Conservation (phyloP, 257 asterid species). For the Asclepias syriaca region DNA sequence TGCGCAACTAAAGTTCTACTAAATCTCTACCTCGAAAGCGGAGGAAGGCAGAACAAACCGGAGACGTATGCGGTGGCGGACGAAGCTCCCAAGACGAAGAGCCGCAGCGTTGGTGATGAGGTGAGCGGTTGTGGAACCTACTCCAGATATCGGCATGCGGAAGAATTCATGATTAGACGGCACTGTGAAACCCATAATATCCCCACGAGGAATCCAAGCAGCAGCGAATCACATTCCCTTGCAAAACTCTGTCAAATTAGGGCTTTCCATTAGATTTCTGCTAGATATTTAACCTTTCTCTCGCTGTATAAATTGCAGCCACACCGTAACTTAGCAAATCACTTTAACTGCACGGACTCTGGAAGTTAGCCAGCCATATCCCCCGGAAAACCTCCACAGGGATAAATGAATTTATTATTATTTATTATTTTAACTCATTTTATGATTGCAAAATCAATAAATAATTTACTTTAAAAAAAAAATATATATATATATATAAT, state of each 20-base stretch:
- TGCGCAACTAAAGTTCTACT: neutral
- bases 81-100: slow-evolving; percentile 51
- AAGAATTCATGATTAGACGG: slow-evolving; percentile 34
- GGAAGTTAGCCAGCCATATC: neutral
- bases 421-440: too few species aligned
- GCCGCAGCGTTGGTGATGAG: slow-evolving; percentile 43
- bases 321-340: neutral
- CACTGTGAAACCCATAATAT: slow-evolving; percentile 41
- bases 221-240: neutral
- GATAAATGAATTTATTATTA: too few species aligned
- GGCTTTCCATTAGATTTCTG: neutral
- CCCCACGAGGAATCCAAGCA: neutral
- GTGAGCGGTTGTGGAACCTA: slow-evolving; percentile 36
- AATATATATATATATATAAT: too few species aligned
- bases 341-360: neutral
- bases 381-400: neutral
- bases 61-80: slow-evolving; percentile 49
- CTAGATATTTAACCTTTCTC: neutral
- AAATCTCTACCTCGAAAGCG: slow-evolving; percentile 1
- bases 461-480: too few species aligned
- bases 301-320: neutral
- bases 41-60: slow-evolving; percentile 42
- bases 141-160: slow-evolving; percentile 23
- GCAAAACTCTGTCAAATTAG: neutral
- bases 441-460: too few species aligned